These are phyloP conservation scores for Pelargonium nanum DNA, from an alignment of 345 rosid genomes.

Conservation along the genomic window DNA sequence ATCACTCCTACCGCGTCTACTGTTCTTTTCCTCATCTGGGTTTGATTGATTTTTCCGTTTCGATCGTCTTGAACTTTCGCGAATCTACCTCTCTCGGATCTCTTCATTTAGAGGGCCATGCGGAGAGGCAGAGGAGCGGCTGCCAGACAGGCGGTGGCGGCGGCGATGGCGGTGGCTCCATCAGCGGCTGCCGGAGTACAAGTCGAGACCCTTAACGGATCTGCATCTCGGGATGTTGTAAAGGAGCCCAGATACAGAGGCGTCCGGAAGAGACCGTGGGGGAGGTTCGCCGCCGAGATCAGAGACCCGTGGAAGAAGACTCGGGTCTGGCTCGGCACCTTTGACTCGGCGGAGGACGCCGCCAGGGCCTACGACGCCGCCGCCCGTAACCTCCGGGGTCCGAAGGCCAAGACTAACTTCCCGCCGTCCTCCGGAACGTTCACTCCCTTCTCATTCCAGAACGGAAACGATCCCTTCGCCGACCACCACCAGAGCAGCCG, in stretches of 20 bases:
- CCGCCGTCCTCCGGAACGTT: slow-evolving; percentile 21
- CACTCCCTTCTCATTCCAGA: slow-evolving; percentile 12
- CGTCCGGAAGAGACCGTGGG: slow-evolving; percentile 86
- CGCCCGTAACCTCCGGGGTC: slow-evolving; percentile 69
- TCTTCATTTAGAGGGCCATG: slow-evolving; percentile 19
- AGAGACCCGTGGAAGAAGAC: slow-evolving; percentile 81
- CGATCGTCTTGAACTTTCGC: too few relatives aligned
- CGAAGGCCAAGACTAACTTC: slow-evolving; percentile 86
- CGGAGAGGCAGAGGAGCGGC: slow-evolving; percentile 54
- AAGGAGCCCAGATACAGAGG: slow-evolving; percentile 78
- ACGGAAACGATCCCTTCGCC: background rate
- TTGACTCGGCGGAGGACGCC: slow-evolving; percentile 83
- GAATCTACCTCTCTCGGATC: slow-evolving; percentile 16
- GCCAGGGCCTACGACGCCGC: slow-evolving; percentile 89
- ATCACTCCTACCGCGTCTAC: background rate
- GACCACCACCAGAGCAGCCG: slow-evolving; percentile 14
- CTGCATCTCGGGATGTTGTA: slow-evolving; percentile 12
- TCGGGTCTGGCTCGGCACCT: slow-evolving; percentile 91
- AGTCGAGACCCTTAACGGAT: slow-evolving; percentile 23
- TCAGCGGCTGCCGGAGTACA: slow-evolving; percentile 3
- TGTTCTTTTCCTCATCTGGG: background rate
- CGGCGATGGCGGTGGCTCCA: slow-evolving; percentile 14
- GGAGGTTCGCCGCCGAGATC: slow-evolving; percentile 89
- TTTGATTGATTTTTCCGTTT: too few relatives aligned
- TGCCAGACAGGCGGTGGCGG: slow-evolving; percentile 16